A percentile compares a stretch with the other conserved stretches of the same genome.
These are phyloP conservation scores for Neurospora sp. DNA, from an alignment of 495 filamentous ascomycete genomes.

Conservation along the genomic window DNA sequence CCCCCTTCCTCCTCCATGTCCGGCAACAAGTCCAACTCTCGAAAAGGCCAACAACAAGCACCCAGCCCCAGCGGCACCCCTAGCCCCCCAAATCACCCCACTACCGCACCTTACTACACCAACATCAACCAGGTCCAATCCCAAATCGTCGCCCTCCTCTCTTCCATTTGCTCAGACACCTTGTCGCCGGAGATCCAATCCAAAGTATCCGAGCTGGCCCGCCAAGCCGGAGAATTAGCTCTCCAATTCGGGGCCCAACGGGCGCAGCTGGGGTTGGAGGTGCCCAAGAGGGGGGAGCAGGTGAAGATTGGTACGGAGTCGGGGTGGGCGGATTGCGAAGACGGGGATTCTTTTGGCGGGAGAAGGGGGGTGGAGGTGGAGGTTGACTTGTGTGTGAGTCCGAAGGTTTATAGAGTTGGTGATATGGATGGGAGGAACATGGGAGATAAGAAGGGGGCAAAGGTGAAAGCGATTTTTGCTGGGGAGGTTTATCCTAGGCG, in stretches of 20 bases:
- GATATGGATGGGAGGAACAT: slow-evolving; percentile 11
- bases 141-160: slow-evolving; percentile 3
- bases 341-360: slow-evolving; percentile 4
- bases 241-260: slow-evolving; percentile 19
- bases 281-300: slow-evolving; percentile 3
- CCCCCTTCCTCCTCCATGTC: background rate
- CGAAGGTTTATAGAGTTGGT: slow-evolving; percentile 14
- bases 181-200: slow-evolving; percentile 6
- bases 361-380: background rate
- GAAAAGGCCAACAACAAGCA: background rate
- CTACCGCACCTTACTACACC: background rate
- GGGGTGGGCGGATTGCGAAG: slow-evolving; percentile 14
- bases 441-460: slow-evolving; percentile 1
- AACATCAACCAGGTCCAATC: slow-evolving; percentile 5
- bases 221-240: slow-evolving; percentile 12
- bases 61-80: background rate
- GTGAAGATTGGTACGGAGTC: slow-evolving; percentile 13
- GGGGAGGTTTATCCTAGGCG: slow-evolving; percentile 16
- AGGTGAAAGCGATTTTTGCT: slow-evolving; percentile 7
- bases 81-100: background rate
- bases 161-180: background rate
- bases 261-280: slow-evolving; percentile 8
- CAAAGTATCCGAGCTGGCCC: slow-evolving; percentile 6
- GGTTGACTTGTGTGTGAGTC: slow-evolving; percentile 15
- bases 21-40: background rate